Percentiles rank a stretch among this genome's conserved stretches.
Evolutionary conservation across 2,329 filamentous ascomycete genomes (phyloP).

Genomic region (Epichloe gansuensis): DNA sequence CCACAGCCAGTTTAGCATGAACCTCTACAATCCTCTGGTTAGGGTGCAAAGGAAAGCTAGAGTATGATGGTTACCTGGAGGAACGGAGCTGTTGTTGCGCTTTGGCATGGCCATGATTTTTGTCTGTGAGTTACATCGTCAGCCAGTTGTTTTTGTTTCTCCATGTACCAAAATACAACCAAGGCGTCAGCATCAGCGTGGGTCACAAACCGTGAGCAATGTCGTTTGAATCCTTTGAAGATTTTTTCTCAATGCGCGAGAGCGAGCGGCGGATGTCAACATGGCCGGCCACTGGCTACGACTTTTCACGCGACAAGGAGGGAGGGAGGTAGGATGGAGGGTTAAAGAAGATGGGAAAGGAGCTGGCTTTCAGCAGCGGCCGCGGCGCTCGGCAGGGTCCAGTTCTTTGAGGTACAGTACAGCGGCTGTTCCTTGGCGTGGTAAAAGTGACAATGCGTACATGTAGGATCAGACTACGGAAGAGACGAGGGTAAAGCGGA

Average conservation of each 20-base stretch:
- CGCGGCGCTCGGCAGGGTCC: background rate
- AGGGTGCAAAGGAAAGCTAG: background rate
- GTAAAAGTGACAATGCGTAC: background rate
- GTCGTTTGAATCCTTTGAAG: conserved; percentile 19
- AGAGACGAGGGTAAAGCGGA: background rate
- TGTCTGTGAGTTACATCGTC: conserved; percentile 7
- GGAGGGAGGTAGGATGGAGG: background rate
- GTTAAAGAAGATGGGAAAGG: background rate
- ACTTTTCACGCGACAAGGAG: background rate
- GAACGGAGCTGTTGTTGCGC: conserved; percentile 46
- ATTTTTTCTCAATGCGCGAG: conserved; percentile 21
- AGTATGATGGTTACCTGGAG: conserved; percentile 26
- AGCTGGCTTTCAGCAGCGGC: conserved; percentile 2
- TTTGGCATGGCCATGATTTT: conserved; percentile 38
- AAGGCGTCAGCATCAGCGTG: background rate
- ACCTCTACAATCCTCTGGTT: background rate
- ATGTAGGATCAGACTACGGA: background rate
- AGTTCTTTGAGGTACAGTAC: background rate
- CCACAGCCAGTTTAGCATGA: too few relatives aligned
- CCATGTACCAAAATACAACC: background rate
- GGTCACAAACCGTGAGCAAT: background rate
- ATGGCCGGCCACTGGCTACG: conserved; percentile 16
- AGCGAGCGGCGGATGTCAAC: conserved; percentile 22
- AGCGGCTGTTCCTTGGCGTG: background rate
- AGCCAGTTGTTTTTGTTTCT: background rate